These are phyloP conservation scores for Raphanus sativus DNA, from an alignment of 345 rosid species.

Conservation along the genomic window DNA sequence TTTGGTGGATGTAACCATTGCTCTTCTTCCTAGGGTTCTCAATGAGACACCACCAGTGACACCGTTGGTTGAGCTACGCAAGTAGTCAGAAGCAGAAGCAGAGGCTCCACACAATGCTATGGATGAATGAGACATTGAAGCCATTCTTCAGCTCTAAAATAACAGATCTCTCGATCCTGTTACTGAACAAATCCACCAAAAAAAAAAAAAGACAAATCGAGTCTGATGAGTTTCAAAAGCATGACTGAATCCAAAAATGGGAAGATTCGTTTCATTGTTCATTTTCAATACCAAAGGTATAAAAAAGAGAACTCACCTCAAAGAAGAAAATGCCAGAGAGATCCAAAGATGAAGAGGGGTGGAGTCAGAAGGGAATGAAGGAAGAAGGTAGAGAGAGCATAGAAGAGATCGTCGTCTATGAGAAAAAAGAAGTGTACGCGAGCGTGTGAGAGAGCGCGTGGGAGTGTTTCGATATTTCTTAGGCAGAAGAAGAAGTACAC, in stretches of 20 bases:
- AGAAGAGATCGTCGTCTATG: conserved; percentile 49
- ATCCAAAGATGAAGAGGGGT: conserved; percentile 9
- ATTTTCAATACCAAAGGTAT: conserved; percentile 9
- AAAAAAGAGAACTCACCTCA: conserved; percentile 32
- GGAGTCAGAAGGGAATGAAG: conserved; percentile 10
- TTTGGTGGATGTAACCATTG: conserved; percentile 34
- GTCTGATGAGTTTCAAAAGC: not conserved
- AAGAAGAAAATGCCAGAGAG: conserved; percentile 16
- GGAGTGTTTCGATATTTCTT: conserved; percentile 53
- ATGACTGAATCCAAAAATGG: not conserved
- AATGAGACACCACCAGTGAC: conserved; percentile 62
- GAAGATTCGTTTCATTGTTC: conserved; percentile 7
- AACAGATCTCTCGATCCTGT: conserved; percentile 25
- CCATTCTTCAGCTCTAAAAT: conserved; percentile 38
- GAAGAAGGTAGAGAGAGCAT: conserved; percentile 32
- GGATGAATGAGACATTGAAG: conserved; percentile 56
- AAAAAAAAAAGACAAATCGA: conserved; percentile 6
- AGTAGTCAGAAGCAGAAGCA: conserved; percentile 77
- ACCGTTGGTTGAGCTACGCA: conserved; percentile 66
- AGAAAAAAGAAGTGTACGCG: not conserved
- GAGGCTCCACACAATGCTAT: conserved; percentile 50
- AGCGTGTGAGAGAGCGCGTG: conserved; percentile 36
- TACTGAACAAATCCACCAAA: not conserved
- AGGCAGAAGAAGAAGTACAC: conserved; percentile 31
- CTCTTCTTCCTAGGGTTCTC: conserved; percentile 49